Conservation (phyloP, 208 protist genomes). For the Trypanosoma melophagium region DNA sequence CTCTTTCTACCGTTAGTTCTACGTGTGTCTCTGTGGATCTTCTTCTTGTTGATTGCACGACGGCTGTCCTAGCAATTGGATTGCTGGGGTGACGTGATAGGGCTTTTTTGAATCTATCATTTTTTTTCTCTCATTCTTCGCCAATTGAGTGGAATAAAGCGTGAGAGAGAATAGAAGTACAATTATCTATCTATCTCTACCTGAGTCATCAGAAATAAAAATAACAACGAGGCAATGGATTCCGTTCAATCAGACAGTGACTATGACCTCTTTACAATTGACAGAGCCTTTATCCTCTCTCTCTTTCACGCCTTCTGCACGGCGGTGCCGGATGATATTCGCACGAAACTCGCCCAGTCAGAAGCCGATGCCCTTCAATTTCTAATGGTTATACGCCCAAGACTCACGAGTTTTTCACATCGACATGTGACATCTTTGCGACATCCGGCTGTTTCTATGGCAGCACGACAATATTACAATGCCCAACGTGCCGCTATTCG, state of each 20-base stretch:
- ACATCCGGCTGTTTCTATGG: conserved; percentile 81
- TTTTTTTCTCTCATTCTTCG: too few species aligned
- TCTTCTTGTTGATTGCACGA: too few species aligned
- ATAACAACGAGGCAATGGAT: too few species aligned
- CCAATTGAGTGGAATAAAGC: too few species aligned
- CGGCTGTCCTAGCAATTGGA: too few species aligned
- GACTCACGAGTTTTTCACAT: conserved; percentile 69
- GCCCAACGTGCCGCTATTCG: conserved; percentile 25
- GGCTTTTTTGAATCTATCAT: too few species aligned
- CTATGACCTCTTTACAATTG: conserved; percentile 8
- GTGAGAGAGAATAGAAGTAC: too few species aligned
- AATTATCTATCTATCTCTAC: too few species aligned
- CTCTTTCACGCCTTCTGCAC: conserved; percentile 73
- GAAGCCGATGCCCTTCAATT: conserved; percentile 70
- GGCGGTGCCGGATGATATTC: conserved; percentile 50
- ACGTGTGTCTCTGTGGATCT: too few species aligned
- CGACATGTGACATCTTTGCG: conserved; percentile 68
- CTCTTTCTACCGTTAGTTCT: not conserved
- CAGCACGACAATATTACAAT: conserved; percentile 68
- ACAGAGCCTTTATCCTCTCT: conserved; percentile 25
- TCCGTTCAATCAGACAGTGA: not conserved
- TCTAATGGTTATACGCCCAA: conserved; percentile 64
- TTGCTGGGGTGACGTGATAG: too few species aligned
- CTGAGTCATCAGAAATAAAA: too few species aligned
- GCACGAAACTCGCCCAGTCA: conserved; percentile 36